Evolutionary conservation across 805 yeast species (phyloP).

Genomic region (Candida krabiensis): DNA sequence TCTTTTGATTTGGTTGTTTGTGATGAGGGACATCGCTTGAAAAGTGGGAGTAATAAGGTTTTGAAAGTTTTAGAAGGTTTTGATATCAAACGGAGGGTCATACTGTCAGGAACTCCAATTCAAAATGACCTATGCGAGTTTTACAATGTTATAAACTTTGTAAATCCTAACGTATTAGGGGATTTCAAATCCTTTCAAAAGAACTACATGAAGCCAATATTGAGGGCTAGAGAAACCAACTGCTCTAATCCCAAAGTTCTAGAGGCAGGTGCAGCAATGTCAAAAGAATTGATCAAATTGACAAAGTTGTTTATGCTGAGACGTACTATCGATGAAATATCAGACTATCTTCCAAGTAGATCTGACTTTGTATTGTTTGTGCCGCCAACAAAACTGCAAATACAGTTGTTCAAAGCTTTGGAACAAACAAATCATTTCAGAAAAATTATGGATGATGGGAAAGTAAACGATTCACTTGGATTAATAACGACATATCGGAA

Average conservation of each 20-base stretch:
- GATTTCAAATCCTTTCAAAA: conserved; percentile 54
- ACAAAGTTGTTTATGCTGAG: conserved; percentile 72
- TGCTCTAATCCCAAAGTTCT: conserved; percentile 51
- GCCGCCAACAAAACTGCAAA: conserved; percentile 68
- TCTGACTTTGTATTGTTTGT: conserved; percentile 78
- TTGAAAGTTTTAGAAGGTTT: conserved; percentile 60
- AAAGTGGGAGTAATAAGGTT: conserved; percentile 70
- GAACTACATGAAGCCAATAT: conserved; percentile 67
- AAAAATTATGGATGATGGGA: conserved; percentile 29
- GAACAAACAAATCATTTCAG: conserved; percentile 37
- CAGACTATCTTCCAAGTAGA: conserved; percentile 65
- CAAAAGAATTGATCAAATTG: conserved; percentile 60
- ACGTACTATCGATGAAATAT: conserved; percentile 59
- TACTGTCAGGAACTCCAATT: conserved; percentile 67
- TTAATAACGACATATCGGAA: conserved; percentile 76
- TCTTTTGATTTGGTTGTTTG: conserved; percentile 73
- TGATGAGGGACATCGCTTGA: conserved; percentile 94
- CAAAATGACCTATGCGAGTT: conserved; percentile 90
- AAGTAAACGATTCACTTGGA: conserved; percentile 51
- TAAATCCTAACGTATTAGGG: conserved; percentile 84
- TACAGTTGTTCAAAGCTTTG: conserved; percentile 52
- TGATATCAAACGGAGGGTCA: conserved; percentile 53
- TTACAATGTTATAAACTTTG: conserved; percentile 74
- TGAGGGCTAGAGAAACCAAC: conserved; percentile 64
- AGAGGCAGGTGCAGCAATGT: conserved; percentile 57